phyloP scores from a whole-genome alignment of 2,329 filamentous ascomycete genomes.

The Colletotrichum incanum region DNA sequence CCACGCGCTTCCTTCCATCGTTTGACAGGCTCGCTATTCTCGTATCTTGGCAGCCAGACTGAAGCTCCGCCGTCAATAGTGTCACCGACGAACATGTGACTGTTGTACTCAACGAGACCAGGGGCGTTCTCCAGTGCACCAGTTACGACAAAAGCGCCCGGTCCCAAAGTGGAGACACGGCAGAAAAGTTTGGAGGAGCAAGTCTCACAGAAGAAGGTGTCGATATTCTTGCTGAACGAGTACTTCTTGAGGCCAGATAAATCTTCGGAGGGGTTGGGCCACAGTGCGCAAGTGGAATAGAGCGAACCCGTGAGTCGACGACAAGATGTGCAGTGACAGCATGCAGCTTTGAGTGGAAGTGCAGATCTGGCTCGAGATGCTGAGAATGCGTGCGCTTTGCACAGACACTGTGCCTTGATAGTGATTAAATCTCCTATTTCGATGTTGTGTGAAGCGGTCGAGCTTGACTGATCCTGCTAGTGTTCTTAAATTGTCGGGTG shows the following conservation, averaged over 20 bases:
- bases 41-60: conserved; percentile 58
- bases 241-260: conserved; percentile 54
- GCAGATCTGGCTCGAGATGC: conserved; percentile 50
- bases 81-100: conserved; percentile 64
- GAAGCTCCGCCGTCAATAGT: conserved; percentile 68
- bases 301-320: conserved; percentile 61
- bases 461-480: not conserved
- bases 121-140: conserved; percentile 55
- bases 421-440: not conserved
- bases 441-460: not conserved
- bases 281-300: conserved; percentile 54
- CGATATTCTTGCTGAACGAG: conserved; percentile 52
- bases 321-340: conserved; percentile 68
- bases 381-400: conserved; percentile 59
- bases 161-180: conserved; percentile 32
- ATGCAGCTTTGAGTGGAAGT: conserved; percentile 59
- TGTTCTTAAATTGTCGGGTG: too few relatives aligned
- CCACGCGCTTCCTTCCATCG: conserved; percentile 48
- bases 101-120: conserved; percentile 51
- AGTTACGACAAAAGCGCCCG: conserved; percentile 53
- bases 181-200: conserved; percentile 64
- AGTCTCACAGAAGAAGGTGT: conserved; percentile 58
- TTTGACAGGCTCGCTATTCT: conserved; percentile 46
- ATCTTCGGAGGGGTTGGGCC: conserved; percentile 54
- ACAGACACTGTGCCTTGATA: conserved; percentile 58